Evolutionary conservation across 805 yeast species (phyloP).

Genomic region (Yarrowia sp.): DNA sequence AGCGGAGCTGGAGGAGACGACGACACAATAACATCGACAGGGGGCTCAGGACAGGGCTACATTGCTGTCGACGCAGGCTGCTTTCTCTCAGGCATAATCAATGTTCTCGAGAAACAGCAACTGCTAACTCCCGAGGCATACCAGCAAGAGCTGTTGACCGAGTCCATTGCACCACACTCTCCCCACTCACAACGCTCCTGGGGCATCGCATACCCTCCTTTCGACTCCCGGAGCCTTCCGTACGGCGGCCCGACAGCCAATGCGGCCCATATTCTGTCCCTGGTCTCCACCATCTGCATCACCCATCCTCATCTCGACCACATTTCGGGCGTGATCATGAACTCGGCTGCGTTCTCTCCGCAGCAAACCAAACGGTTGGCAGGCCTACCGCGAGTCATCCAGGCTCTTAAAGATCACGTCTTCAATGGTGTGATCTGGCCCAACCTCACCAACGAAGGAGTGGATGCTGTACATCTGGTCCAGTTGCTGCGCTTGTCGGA

Average conservation of each 20-base stretch:
- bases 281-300: constrained; percentile 40
- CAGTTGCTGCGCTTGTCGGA: constrained; percentile 26
- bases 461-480: constrained; percentile 26
- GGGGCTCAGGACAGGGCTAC: constrained; percentile 39
- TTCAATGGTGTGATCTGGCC: constrained; percentile 87
- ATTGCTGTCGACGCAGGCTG: constrained; percentile 78
- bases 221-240: background rate
- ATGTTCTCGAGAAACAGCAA: constrained; percentile 36
- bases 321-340: constrained; percentile 61
- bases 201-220: constrained; percentile 12
- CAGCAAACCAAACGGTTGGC: constrained; percentile 45
- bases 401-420: constrained; percentile 50
- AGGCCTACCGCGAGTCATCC: constrained; percentile 53
- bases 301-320: constrained; percentile 90
- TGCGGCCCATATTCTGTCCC: constrained; percentile 11
- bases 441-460: constrained; percentile 44
- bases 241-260: background rate
- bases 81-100: constrained; percentile 56
- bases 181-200: background rate
- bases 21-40: background rate
- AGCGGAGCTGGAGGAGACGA: constrained; percentile 26
- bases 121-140: background rate
- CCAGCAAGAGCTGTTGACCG: background rate
- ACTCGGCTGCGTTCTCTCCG: constrained; percentile 55
- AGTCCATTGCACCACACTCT: background rate